Evolutionary conservation across 2,329 filamentous ascomycete genomes (phyloP).

Genomic region (Magnaporthales sp.): DNA sequence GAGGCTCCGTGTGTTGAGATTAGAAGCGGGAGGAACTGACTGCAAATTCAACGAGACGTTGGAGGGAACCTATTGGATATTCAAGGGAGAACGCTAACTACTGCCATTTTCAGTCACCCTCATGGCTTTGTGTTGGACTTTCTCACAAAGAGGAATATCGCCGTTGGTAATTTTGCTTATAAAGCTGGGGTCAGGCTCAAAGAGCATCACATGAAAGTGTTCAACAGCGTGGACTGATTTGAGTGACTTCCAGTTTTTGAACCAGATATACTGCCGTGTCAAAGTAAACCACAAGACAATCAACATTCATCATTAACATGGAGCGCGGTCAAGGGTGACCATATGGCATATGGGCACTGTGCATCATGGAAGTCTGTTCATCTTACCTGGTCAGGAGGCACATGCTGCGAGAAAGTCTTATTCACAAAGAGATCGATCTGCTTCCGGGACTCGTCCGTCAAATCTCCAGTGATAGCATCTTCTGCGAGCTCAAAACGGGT

Average conservation of each 20-base stretch:
- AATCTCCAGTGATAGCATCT: slow-evolving; percentile 53
- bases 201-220: slow-evolving; percentile 93
- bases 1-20: slow-evolving; percentile 63
- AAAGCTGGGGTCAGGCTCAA: slow-evolving; percentile 62
- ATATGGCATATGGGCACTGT: background rate
- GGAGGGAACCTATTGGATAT: background rate
- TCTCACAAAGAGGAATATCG: slow-evolving; percentile 58
- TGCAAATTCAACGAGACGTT: background rate
- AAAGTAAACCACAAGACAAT: slow-evolving; percentile 8
- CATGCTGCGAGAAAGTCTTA: slow-evolving; percentile 49
- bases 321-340: background rate
- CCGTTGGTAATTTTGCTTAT: slow-evolving; percentile 62
- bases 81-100: background rate
- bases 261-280: slow-evolving; percentile 52
- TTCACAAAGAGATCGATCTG: slow-evolving; percentile 66
- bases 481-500: slow-evolving; percentile 77
- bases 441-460: slow-evolving; percentile 53
- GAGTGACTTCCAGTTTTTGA: slow-evolving; percentile 79
- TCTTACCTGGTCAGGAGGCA: slow-evolving; percentile 46
- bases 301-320: background rate
- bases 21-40: slow-evolving; percentile 8
- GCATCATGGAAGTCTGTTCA: background rate
- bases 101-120: background rate
- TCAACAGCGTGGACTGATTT: slow-evolving; percentile 84
- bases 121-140: slow-evolving; percentile 13